Evolutionary conservation across 2,329 filamentous ascomycete genomes (phyloP), one percentile per base, ranked within the genome.

Genomic region (Aspergillus sp.): DNA sequence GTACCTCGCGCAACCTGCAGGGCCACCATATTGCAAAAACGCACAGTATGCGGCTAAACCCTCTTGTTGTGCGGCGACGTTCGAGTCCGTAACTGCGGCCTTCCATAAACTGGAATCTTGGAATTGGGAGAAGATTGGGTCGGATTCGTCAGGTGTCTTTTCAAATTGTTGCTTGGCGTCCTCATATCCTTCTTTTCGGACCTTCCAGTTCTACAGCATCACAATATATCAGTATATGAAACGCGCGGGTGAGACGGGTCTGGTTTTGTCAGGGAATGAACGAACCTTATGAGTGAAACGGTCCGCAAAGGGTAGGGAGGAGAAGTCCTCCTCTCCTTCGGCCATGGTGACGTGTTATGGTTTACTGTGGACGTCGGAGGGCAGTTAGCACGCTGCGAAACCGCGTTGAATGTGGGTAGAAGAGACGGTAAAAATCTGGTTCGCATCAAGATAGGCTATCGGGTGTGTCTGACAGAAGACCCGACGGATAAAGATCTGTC

Each of bases 51-150:
- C 90, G 48, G 85, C 87, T 48, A 99, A 85, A 61, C 90, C 95
- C 67, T 99, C 96, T 77, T 96, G 89, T 74, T 99, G 95, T 35
- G 96, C 95, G 17, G 93, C 95, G 58, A 99, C 95, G 69, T 99
- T 99, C 55, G 93, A 95, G 76, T 99, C 95, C 67, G 88, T 87
- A 6, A 95, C 93, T 1, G 93, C 95, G 37, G 87, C 88, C 75
- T 98, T 98, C 93, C 92, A 97, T 60, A 99, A 75, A 62, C 86
- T 80, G 1, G 92, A 82, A 65, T 99, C 95, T 71, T 90, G 86
- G 70, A 98, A 99, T 1, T 93, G 91, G 66, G 87, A 84, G 68
- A 99, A 97, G 37, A 88, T 88, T 12, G 92, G 87, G 72, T 96
- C 90, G 66, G 87, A 84, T 73, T 98, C 93, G 76, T 93, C 89